phyloP scores from a whole-genome alignment of 805 yeast species.

The Starmerella asiatica region DNA sequence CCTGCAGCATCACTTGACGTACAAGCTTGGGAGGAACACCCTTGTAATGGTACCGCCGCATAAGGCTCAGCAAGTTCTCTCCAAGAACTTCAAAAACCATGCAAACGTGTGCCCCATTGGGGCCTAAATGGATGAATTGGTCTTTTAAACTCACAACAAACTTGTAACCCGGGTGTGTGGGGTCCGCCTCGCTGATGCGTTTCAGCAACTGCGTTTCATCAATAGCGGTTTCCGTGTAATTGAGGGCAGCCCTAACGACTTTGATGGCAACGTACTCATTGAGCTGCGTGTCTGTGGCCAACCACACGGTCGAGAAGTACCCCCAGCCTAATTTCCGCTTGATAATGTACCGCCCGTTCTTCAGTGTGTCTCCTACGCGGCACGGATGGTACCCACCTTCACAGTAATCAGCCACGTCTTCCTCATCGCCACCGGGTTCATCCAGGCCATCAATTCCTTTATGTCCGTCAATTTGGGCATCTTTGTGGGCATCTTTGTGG shows the following conservation, averaged over 20 bases:
- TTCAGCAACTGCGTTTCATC: conserved; percentile 80
- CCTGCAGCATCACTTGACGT: conserved; percentile 69
- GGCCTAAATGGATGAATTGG: conserved; percentile 73
- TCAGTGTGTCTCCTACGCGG: conserved; percentile 69
- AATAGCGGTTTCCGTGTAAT: conserved; percentile 83
- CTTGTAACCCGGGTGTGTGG: conserved; percentile 64
- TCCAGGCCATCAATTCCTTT: too few species aligned
- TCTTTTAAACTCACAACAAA: conserved; percentile 73
- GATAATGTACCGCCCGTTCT: conserved; percentile 58
- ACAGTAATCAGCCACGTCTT: conserved; percentile 69
- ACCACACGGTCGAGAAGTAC: conserved; percentile 92
- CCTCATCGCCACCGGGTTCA: conserved; percentile 71
- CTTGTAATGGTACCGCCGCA: conserved; percentile 60
- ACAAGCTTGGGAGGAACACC: conserved; percentile 69
- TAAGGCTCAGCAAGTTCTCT: conserved; percentile 76
- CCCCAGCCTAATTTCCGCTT: conserved; percentile 98
- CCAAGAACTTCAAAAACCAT: conserved; percentile 98
- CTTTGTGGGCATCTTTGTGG: too few species aligned
- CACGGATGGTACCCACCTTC: conserved; percentile 97
- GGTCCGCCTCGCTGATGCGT: conserved; percentile 45
- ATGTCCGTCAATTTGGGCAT: too few species aligned
- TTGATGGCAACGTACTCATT: conserved; percentile 82
- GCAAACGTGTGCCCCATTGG: conserved; percentile 83
- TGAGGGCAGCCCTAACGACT: conserved; percentile 79
- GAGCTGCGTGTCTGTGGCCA: conserved; percentile 48